Base-by-base conservation (phyloP, 2,329 filamentous ascomycete species). In the Microsporum audouinii region DNA sequence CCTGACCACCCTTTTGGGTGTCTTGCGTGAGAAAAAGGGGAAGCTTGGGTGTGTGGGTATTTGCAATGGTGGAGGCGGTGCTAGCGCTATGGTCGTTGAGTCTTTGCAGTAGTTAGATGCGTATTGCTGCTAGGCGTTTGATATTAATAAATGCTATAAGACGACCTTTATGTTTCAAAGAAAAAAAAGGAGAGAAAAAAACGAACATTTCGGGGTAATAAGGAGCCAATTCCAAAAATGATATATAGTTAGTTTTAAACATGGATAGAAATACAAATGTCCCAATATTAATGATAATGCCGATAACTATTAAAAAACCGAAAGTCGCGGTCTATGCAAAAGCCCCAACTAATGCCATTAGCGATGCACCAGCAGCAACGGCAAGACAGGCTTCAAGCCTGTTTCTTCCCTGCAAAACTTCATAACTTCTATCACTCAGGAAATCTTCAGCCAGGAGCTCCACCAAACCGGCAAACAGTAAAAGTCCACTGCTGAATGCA, bases 11-110 rank as follows among this genome's bases (percentile, higher is more conserved):
- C 77, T 99, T 67, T 84, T 95, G 60, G 88, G 90, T 65, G 92
- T 97, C 39, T 79, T 99, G 71, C 88, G 84, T 75, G 87, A 94
- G 75, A 94, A 91, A 82, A 88, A 90, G 75, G 91, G 85, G 71
- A 96, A 95, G 86, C 86, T 97, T 74, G 94, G 94, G 61, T 88
- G 86, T 71, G 92, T 89, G 43, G 94, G 89, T 71, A 97, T 99
- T 72, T 99, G 94, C 85, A 99, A 99, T 76, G 94, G 94, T 66
- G 94, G 94, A 62, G 94, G 94, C 69, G 94, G 94, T 73, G 94
- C 94, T 63, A 95, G 89, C 70, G 94, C 94, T 62, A 79, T 99
- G 67, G 89, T 99, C 65, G 84, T 99, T 70, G 94, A 99, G 81
- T 75, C 72, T 55, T 67, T 79, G 64, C 69, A 73, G 61, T 77